These are phyloP conservation scores for Aspergillus sp. DNA, from an alignment of 2,329 filamentous ascomycete species.

Conservation along the genomic window DNA sequence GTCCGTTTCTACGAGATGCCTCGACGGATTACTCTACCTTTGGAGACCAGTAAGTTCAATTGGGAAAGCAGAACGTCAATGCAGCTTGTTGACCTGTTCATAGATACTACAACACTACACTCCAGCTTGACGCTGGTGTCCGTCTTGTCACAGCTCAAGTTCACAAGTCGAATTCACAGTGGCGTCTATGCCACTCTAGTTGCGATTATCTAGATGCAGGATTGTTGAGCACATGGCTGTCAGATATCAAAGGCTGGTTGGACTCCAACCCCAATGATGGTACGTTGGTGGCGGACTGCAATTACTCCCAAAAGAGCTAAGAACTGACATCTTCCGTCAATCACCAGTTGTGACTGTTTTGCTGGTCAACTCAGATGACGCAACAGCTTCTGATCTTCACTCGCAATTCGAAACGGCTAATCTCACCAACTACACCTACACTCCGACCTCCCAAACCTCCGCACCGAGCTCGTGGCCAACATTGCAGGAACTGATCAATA, in stretches of 20 bases:
- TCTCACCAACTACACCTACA: slow-evolving; percentile 64
- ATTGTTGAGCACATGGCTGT: slow-evolving; percentile 64
- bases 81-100: slow-evolving; percentile 11
- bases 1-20: slow-evolving; percentile 67
- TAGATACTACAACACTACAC: slow-evolving; percentile 65
- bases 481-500: slow-evolving; percentile 66
- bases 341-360: slow-evolving; percentile 67
- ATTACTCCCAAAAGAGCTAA: not conserved
- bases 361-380: slow-evolving; percentile 69
- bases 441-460: slow-evolving; percentile 48
- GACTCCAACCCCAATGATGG: slow-evolving; percentile 67
- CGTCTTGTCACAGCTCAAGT: slow-evolving; percentile 72
- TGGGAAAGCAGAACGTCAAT: not conserved
- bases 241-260: slow-evolving; percentile 67
- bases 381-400: slow-evolving; percentile 57
- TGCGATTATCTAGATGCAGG: slow-evolving; percentile 72
- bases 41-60: slow-evolving; percentile 66
- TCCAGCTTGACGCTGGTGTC: slow-evolving; percentile 70
- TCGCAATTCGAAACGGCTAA: slow-evolving; percentile 59
- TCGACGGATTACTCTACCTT: slow-evolving; percentile 63
- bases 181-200: slow-evolving; percentile 69
- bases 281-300: slow-evolving; percentile 16
- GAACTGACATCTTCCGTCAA: slow-evolving; percentile 2
- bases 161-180: slow-evolving; percentile 60
- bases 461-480: slow-evolving; percentile 65